These are phyloP conservation scores for Venturia asperata DNA, from an alignment of 2,329 filamentous ascomycete genomes.

Conservation along the genomic window DNA sequence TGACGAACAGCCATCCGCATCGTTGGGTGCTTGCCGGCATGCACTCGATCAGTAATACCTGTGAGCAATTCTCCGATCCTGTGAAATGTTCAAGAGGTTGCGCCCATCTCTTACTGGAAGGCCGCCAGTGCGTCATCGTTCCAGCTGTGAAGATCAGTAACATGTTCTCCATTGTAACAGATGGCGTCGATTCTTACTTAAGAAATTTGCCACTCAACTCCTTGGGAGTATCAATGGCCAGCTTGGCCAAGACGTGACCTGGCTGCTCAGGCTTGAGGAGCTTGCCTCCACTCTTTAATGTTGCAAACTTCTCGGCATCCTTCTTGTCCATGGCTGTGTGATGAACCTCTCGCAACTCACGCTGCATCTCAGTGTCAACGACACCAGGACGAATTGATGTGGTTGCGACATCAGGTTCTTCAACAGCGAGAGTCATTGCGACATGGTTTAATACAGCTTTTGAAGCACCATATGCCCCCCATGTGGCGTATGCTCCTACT, in stretches of 20 bases:
- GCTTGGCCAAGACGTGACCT: slow-evolving; percentile 74
- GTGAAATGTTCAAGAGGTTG: neutral
- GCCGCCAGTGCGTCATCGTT: slow-evolving; percentile 46
- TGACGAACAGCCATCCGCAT: neutral
- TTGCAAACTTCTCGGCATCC: slow-evolving; percentile 58
- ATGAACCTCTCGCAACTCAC: slow-evolving; percentile 68
- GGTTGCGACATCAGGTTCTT: slow-evolving; percentile 69
- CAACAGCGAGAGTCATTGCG: slow-evolving; percentile 61
- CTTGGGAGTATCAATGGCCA: slow-evolving; percentile 58
- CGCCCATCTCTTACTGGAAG: slow-evolving; percentile 40
- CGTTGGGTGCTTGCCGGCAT: neutral
- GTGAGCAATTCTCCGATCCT: neutral
- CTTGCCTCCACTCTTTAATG: slow-evolving; percentile 61
- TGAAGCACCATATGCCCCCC: slow-evolving; percentile 74
- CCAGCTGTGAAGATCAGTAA: slow-evolving; percentile 38
- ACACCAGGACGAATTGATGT: slow-evolving; percentile 71
- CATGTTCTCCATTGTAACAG: neutral
- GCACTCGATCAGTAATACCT: neutral
- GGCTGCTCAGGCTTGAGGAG: slow-evolving; percentile 78
- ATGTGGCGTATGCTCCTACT: slow-evolving; percentile 56
- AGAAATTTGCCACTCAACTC: slow-evolving; percentile 71
- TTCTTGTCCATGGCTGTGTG: slow-evolving; percentile 51
- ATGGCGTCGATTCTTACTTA: slow-evolving; percentile 43
- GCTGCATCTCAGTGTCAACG: slow-evolving; percentile 86
- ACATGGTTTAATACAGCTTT: slow-evolving; percentile 83